phyloP scores from a whole-genome alignment of 768 basidiomycete species.

The Mycena sanguinolenta region DNA sequence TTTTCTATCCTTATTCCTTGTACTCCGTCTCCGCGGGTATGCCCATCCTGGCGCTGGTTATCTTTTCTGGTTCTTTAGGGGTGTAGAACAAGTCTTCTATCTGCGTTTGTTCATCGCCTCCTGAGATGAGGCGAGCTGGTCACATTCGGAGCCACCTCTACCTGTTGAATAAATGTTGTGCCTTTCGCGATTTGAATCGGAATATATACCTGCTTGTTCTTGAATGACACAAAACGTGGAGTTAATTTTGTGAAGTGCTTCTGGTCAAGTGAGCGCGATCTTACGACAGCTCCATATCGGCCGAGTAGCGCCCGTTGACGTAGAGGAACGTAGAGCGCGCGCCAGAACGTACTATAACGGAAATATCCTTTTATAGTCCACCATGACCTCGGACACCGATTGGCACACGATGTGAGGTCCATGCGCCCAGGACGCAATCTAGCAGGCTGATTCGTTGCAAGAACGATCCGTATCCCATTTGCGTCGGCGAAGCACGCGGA shows the following conservation, averaged over 20 bases:
- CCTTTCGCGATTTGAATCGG: constrained; percentile 5
- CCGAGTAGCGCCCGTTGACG: not conserved
- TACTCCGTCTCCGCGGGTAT: constrained; percentile 32
- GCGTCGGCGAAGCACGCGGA: constrained; percentile 77
- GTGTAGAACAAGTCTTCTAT: constrained; percentile 33
- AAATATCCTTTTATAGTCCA: constrained; percentile 9
- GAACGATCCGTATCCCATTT: constrained; percentile 85
- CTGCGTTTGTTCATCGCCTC: constrained; percentile 37
- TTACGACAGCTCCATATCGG: not conserved
- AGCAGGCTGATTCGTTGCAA: constrained; percentile 39
- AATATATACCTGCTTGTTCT: constrained; percentile 26
- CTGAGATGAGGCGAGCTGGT: constrained; percentile 37
- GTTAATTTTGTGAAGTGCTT: not conserved
- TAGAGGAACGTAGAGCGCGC: not conserved
- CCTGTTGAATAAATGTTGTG: constrained; percentile 35
- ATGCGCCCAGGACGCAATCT: not conserved
- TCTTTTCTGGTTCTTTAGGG: constrained; percentile 31
- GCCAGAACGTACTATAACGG: constrained; percentile 4
- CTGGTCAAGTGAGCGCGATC: constrained; percentile 8
- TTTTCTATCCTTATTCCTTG: constrained; percentile 32
- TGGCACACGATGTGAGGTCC: constrained; percentile 44
- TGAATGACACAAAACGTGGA: not conserved
- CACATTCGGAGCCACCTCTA: constrained; percentile 33
- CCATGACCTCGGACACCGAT: constrained; percentile 38
- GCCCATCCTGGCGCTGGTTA: constrained; percentile 35